Evolutionary conservation across 108 stramenopile species (phyloP), one percentile per base, ranked within the genome.

Genomic region (Nannochloropsis gaditana): DNA sequence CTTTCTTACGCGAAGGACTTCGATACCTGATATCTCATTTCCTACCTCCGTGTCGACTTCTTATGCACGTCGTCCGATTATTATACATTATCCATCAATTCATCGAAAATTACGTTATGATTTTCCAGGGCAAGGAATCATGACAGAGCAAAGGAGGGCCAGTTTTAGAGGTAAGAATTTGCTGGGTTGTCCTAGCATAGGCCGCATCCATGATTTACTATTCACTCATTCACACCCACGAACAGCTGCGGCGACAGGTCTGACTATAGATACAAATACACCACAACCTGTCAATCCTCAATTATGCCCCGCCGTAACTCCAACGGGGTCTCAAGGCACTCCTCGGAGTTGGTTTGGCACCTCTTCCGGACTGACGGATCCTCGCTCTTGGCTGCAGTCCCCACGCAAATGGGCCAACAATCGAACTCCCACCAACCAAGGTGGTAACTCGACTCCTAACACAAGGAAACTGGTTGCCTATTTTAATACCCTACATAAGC

Each of bases 201-300:
- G 31, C 31, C 31, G 31, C 31, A 31, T 31, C 31, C 31, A 31
- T 31, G 31, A 5, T 73, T 6, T 73, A 50, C 47, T 15, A 50
- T 15, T 15, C 47, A 73, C 4, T 73, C 59, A 73, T 73, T n/a
- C 59, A 73, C 59, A 73, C 59, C 15, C 15, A 73, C 59, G 8
- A 15, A 73, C 59, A 73, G 59, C 19, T n/a, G 59, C 59, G 59
- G 59, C 59, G 15, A n/a, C 19, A 73, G 59, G 59, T n/a, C 59
- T 73, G 59, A 73, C 59, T n/a, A 73, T 73, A 73, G 59, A 73
- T 73, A 73, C 59, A n/a, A n/a, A 73, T 73, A n/a, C 59, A 15
- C 15, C n/a, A n/a, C 59, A 4, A 73, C 59, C 59, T 8, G 59
- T 73, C 59, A 73, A n/a, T 73, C 19, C n/a, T n/a, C 59, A 15